Conservation (phyloP, 305 asterid genomes). For the Plantago lanceolata region DNA sequence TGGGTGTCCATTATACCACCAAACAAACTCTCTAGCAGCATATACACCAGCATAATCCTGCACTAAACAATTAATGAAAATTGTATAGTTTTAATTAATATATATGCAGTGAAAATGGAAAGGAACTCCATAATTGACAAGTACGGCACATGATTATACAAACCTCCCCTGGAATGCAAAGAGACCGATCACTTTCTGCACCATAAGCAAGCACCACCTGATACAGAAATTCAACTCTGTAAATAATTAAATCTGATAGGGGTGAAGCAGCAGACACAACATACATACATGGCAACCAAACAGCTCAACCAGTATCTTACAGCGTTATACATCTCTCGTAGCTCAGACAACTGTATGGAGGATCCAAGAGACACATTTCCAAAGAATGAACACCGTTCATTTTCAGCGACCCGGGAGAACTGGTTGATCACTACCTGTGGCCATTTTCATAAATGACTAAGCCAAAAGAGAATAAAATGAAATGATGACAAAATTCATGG, state of each 20-base stretch:
- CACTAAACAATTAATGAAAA: conserved; percentile 14
- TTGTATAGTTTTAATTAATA: conserved; percentile 10
- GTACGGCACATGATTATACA: conserved; percentile 22
- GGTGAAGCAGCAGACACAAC: conserved; percentile 14
- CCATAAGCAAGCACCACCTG: conserved; percentile 96
- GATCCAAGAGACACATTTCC: conserved; percentile 87
- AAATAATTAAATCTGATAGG: conserved; percentile 10
- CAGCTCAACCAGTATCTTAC: conserved; percentile 39
- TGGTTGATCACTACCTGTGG: conserved; percentile 84
- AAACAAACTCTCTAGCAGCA: conserved; percentile 86
- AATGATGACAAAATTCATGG: not conserved
- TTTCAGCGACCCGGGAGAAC: conserved; percentile 71
- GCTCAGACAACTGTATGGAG: conserved; percentile 65
- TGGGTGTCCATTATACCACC: conserved; percentile 98
- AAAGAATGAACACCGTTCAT: conserved; percentile 68
- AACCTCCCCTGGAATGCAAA: conserved; percentile 88
- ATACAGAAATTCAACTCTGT: conserved; percentile 6
- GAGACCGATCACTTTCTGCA: conserved; percentile 87
- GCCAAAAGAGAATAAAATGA: conserved; percentile 14
- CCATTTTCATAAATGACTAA: conserved; percentile 37
- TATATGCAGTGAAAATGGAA: conserved; percentile 10
- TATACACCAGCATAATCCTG: conserved; percentile 60
- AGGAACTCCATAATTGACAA: conserved; percentile 7
- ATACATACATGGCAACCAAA: conserved; percentile 7
- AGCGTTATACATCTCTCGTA: conserved; percentile 72